Conservation (phyloP, 2,329 filamentous ascomycete species). For the Drechslerella coelobrocha region DNA sequence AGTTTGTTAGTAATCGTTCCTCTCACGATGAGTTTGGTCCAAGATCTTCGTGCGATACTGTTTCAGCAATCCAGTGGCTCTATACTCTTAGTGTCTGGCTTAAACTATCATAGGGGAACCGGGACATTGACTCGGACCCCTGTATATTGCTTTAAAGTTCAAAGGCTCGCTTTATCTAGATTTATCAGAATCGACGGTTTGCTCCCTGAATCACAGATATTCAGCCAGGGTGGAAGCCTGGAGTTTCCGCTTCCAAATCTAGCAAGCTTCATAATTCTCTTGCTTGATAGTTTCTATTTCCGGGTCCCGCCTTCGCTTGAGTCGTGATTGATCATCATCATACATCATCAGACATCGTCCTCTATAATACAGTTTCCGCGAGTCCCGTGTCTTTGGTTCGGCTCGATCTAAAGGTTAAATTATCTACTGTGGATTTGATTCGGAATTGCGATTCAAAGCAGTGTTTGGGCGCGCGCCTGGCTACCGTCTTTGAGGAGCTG, state of each 20-base stretch:
- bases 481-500: no score
- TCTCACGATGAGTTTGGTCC: no score
- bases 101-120: slow-evolving; percentile 5
- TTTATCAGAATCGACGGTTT: slow-evolving; percentile 1
- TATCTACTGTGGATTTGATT: no score
- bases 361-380: background rate
- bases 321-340: background rate
- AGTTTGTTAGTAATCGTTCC: background rate
- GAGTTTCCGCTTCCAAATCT: no score
- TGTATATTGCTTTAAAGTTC: slow-evolving; percentile 19
- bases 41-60: slow-evolving; percentile 26
- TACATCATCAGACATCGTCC: background rate
- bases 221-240: background rate
- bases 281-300: background rate
- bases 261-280: background rate
- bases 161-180: slow-evolving; percentile 18
- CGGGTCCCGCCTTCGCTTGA: background rate
- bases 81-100: slow-evolving; percentile 17
- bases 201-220: background rate
- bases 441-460: no score
- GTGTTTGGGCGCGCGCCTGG: no score
- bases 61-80: slow-evolving; percentile 12
- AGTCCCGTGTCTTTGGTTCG: no score
- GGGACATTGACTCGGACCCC: background rate
- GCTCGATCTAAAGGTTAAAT: no score